Evolutionary conservation across 139 green algal genomes (phyloP), one percentile per base, ranked within the genome.

Genomic region (Ettlia oleoabundans): DNA sequence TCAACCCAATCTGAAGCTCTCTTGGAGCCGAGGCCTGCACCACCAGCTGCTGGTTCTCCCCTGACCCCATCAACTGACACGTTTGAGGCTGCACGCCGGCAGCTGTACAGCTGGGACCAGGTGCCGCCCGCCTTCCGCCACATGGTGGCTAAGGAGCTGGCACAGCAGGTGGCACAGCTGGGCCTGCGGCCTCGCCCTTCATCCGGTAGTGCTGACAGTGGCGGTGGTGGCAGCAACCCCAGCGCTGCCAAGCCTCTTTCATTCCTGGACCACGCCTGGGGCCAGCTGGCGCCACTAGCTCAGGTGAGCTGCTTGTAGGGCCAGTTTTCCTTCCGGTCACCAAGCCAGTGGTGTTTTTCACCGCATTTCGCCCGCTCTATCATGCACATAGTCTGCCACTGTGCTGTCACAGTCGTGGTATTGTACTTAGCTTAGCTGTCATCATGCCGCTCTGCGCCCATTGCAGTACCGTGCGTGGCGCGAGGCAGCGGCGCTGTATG

Each of bases 231-330:
- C 40, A 40, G n/a, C 28, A 33, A 30, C 10, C 5, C 42, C 2
- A 40, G 40, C 1, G 1, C 26, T 6, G 18, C 47, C 52, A 55
- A 55, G 52, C 82, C 82, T 3, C 42, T 86, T 30, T 38, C 82
- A 6, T 86, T 86, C 37, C 43, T 86, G 33, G 73, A 83, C 58
- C 82, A 86, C 35, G 73, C 73, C 0, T 86, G 82, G 82, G 82
- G 82, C 32, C 72, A 78, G 24, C 19, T 76, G 30, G 15, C 82
- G 15, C 82, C 82, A 15, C 32, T 53, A 13, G 74, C 82, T 1
- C 71, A 78, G 72, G 70, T 78, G 69, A 2, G 55, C 18, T 19
- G 13, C 3, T 24, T 30, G 35, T 22, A 43, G 30, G 47, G 15
- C 15, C 47, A 58, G 13, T 24, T 10, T 10, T n/a, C n/a, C n/a